Base-by-base conservation (phyloP, 805 yeast genomes). In the Ogataea ganodermae region DNA sequence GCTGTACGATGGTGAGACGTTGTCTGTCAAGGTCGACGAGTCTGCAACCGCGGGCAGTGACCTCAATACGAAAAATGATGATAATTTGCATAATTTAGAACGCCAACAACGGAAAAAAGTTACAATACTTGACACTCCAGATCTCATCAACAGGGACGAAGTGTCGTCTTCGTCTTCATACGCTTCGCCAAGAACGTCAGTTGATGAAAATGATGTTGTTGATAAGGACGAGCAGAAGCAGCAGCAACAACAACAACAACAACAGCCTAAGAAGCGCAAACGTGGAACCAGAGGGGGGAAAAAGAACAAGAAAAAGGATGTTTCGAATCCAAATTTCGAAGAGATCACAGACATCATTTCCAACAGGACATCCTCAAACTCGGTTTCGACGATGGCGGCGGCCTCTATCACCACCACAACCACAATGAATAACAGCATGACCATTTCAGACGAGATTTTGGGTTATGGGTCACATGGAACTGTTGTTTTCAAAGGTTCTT, bases 391-490 rank as follows among this genome's bases (percentile, higher is more conserved):
- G 20, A 44, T 45, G 17, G 22, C 41, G 13, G 26, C 44, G 16
- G 47, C 27, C 32, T 26, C 47, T 1, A 27, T 21, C 2, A 27
- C 48, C 7, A 20, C 58, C 3, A 55, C 55, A 1, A 42, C 53
- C 21, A 42, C 50, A 6, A 48, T 60, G 9, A 63, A 57, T 22
- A 57, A 75, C 44, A 81, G 78, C 47, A 66, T 89, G 52, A 70
- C 75, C 0, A 78, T 92, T 3, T 80, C 95, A 0, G 86, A 86
- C 52, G 80, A 76, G 23, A 77, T 90, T n/a, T 69, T 94, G 42
- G 99, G 99, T 0, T 89, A 89, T 63, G 99, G 99, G 1, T 89
- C 97, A 0, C 96, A 91, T 57, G 99, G 99, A 22, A 94, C 99
- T 0, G 89, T 92, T 23, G 99, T 94, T 1, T 89, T 82, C 62